phyloP scores from a whole-genome alignment of 306 rosid species.

The Mimosa bimucronata region DNA sequence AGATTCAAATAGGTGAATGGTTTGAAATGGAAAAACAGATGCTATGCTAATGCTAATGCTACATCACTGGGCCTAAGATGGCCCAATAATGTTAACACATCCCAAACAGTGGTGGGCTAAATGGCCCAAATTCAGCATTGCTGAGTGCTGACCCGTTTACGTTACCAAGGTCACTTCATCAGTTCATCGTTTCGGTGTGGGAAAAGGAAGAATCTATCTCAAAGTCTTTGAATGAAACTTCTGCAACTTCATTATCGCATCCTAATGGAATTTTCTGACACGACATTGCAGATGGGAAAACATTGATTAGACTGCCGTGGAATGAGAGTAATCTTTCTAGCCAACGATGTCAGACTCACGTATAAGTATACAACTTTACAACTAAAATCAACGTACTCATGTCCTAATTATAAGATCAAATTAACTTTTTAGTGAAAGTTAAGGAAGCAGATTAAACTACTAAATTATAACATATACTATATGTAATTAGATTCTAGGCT shows the following conservation, averaged over 20 bases:
- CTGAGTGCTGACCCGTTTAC: background rate
- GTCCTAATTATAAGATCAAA: too few species aligned
- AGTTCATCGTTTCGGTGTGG: background rate
- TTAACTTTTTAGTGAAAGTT: too few species aligned
- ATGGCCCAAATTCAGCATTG: slow-evolving; percentile 8
- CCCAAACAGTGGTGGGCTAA: slow-evolving; percentile 18
- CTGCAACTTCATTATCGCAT: background rate
- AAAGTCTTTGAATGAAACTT: background rate
- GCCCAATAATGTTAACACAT: slow-evolving; percentile 10
- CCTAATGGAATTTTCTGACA: background rate
- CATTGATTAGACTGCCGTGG: background rate
- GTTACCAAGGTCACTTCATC: background rate
- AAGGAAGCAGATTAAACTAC: too few species aligned
- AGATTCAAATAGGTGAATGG: slow-evolving; percentile 13
- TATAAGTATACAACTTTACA: background rate
- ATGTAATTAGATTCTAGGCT: too few species aligned
- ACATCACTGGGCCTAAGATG: slow-evolving; percentile 6
- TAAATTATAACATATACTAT: too few species aligned
- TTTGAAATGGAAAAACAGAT: background rate
- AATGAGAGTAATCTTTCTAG: background rate
- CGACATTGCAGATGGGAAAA: background rate
- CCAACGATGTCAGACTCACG: background rate
- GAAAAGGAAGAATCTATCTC: background rate
- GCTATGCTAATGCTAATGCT: background rate
- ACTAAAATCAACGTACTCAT: background rate